These are phyloP conservation scores for Colletotrichum nymphaeae DNA, from an alignment of 2,329 filamentous ascomycete species.

Conservation along the genomic window DNA sequence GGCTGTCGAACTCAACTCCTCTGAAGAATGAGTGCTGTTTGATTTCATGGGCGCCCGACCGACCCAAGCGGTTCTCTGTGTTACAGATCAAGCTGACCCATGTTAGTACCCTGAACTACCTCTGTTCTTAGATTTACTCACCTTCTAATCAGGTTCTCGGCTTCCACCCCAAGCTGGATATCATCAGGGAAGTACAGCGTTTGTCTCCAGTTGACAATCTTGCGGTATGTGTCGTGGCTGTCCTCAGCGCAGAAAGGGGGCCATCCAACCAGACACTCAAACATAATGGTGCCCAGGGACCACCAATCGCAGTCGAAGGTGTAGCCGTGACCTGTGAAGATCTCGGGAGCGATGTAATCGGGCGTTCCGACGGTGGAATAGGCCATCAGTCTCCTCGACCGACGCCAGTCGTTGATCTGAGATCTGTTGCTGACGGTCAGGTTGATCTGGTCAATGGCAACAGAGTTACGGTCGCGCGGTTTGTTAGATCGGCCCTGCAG, in stretches of 20 bases:
- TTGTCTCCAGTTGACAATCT: constrained; percentile 98
- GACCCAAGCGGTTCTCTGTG: constrained; percentile 89
- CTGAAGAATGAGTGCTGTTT: constrained; percentile 97
- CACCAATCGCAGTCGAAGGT: constrained; percentile 99
- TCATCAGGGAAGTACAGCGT: constrained; percentile 97
- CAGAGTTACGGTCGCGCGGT: constrained; percentile 87
- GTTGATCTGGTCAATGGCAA: constrained; percentile 98
- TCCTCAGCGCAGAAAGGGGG: constrained; percentile 99
- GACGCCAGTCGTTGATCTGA: constrained; percentile 98
- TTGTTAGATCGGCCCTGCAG: constrained; percentile 82
- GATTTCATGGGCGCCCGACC: constrained; percentile 88
- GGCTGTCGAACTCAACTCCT: constrained; percentile 92
- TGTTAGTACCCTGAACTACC: not conserved
- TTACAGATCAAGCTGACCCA: constrained; percentile 87
- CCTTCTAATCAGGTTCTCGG: constrained; percentile 93
- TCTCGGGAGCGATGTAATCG: constrained; percentile 98
- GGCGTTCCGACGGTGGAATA: constrained; percentile 98
- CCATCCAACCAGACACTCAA: constrained; percentile 98
- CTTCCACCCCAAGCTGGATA: constrained; percentile 86
- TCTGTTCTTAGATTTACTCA: constrained; percentile 54
- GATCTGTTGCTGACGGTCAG: constrained; percentile 97
- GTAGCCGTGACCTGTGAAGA: constrained; percentile 96
- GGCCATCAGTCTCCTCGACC: constrained; percentile 93
- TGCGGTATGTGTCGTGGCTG: constrained; percentile 96
- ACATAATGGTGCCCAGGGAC: constrained; percentile 99